Base-by-base conservation (phyloP, 2,329 filamentous ascomycete species). In the Botrytis deweyae region DNA sequence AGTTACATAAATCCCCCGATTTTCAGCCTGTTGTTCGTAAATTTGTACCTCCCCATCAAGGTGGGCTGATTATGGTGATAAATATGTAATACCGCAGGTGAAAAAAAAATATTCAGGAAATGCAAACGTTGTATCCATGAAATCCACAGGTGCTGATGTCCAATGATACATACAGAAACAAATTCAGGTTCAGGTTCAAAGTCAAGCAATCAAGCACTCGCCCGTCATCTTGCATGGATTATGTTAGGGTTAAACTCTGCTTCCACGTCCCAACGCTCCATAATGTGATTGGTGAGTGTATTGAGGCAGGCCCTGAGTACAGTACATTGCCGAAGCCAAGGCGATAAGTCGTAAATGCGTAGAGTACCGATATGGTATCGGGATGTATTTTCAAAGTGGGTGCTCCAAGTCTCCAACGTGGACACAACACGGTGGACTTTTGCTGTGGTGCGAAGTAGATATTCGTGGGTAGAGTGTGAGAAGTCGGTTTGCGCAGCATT, bases 191-290 rank as follows among this genome's bases (percentile, higher is more conserved):
- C 14, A n/a, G 40, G 61, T 42, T 63, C 38, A 44, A 52, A 33
- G 36, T 52, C 65, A 67, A 38, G 44, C 64, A 67, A 52, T 42
- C 65, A 55, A 55, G 46, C 65, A 68, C 65, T 68, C 49, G 49
- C 66, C 65, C 49, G 25, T 58, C 66, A 67, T 67, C 33, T 36
- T 68, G 66, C 49, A 68, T 68, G 36, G 16, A 33, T 58, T 55
- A 38, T 14, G 49, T 52, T n/a, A n/a, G 49, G 33, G 36, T 22
- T 64, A 33, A 44, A 20, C 25, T 64, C 38, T 38, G 64, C 44
- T 52, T 67, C 46, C 46, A 40, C 22, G 25, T 49, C 14, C 36
- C 25, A 22, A 55, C 12, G n/a, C 52, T 55, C 52, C 49, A 52
- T 38, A 52, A 40, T 67, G 64, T 55, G 65, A 67, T 67, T 67